Percentiles rank a stretch among this genome's conserved stretches.
These are phyloP conservation scores for Eimeria sp. DNA, from an alignment of 169 alveolate genomes.

Conservation along the genomic window DNA sequence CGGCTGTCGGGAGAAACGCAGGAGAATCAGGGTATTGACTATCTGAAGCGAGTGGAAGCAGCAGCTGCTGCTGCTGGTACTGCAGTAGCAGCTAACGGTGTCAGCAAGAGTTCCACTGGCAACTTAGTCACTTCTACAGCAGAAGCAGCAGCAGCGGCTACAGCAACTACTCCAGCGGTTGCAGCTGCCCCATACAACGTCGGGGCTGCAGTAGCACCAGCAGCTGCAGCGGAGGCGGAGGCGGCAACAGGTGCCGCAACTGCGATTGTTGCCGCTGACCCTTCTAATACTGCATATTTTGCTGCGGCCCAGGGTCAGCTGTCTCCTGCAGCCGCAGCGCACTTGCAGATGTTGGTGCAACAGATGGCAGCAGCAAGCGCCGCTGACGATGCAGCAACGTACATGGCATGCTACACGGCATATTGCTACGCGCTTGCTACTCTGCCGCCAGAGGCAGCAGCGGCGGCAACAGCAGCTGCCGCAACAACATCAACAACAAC, in stretches of 20 bases:
- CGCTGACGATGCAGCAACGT: constrained; percentile 60
- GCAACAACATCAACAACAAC: constrained; percentile 5
- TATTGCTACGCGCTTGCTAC: constrained; percentile 59
- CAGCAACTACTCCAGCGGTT: not conserved
- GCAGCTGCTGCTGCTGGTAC: constrained; percentile 72
- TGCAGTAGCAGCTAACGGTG: not conserved
- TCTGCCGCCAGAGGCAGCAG: constrained; percentile 66
- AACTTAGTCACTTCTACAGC: not conserved
- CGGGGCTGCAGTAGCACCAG: not conserved
- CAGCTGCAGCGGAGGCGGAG: not conserved
- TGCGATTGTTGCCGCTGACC: not conserved
- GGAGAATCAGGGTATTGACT: not conserved
- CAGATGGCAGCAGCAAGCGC: constrained; percentile 71
- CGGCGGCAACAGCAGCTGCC: constrained; percentile 43
- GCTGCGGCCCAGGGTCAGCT: constrained; percentile 35
- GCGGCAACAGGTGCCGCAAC: constrained; percentile 1
- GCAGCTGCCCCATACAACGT: not conserved
- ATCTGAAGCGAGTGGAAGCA: constrained; percentile 36
- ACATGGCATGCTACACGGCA: constrained; percentile 71
- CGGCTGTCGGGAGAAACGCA: constrained; percentile 37
- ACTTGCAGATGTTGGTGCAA: constrained; percentile 64
- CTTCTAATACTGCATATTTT: not conserved
- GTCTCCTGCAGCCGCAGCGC: constrained; percentile 53
- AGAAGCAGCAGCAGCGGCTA: not conserved
- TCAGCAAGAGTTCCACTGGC: not conserved